Evolutionary conservation across 306 rosid genomes (phyloP).

Genomic region (Amphicarpaea edgeworthii): DNA sequence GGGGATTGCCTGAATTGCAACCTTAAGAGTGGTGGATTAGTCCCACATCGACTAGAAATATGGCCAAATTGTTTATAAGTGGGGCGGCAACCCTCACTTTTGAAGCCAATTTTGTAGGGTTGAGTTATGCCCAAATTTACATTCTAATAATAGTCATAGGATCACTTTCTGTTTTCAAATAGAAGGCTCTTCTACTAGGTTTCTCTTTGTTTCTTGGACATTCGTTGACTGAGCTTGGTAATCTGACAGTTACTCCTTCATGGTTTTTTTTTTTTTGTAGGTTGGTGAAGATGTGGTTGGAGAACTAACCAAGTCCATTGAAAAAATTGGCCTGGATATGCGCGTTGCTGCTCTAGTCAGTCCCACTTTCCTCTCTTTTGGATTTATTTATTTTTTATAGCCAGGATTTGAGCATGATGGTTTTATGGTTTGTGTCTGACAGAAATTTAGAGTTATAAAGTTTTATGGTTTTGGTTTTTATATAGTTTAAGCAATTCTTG

Average conservation of each 20-base stretch:
- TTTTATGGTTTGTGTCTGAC: conserved; percentile 36
- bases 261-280: conserved; percentile 52
- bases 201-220: conserved; percentile 9
- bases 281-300: conserved; percentile 92
- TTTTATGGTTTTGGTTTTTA: neutral
- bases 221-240: conserved; percentile 24
- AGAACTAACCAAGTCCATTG: conserved; percentile 74
- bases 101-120: too few relatives aligned
- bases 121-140: too few relatives aligned
- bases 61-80: too few relatives aligned
- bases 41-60: too few relatives aligned
- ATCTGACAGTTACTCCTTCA: conserved; percentile 26
- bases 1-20: too few relatives aligned
- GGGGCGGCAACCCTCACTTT: too few relatives aligned
- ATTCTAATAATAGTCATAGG: too few relatives aligned
- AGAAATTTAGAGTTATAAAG: conserved; percentile 20
- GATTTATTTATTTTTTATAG: conserved; percentile 15
- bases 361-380: conserved; percentile 37
- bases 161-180: conserved; percentile 23
- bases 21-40: too few relatives aligned
- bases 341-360: conserved; percentile 87
- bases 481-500: neutral
- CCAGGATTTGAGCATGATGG: conserved; percentile 24
- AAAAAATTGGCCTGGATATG: conserved; percentile 87
- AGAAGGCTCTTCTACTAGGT: conserved; percentile 2